Conservation (phyloP, 192 early-diverging fungal genomes). For the Martensiomyces pterosporus region DNA sequence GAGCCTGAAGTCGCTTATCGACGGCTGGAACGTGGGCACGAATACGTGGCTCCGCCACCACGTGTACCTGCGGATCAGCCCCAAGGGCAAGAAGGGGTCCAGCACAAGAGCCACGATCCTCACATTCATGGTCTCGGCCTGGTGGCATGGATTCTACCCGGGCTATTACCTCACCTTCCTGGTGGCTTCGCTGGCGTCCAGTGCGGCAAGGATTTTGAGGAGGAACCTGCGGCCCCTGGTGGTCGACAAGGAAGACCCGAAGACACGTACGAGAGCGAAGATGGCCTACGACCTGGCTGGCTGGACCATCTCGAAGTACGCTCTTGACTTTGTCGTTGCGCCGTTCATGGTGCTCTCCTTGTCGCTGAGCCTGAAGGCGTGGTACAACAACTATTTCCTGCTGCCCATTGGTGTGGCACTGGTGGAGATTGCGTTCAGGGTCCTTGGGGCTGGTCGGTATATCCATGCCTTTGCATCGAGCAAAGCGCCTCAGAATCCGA, state of each 20-base stretch:
- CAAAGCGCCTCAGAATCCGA: too few species aligned
- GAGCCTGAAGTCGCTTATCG: slow-evolving; percentile 70
- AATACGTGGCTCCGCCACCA: slow-evolving; percentile 83
- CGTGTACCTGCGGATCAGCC: slow-evolving; percentile 70
- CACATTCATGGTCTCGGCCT: slow-evolving; percentile 79
- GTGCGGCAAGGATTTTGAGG: slow-evolving; percentile 56
- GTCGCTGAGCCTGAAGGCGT: slow-evolving; percentile 53
- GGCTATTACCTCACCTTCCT: slow-evolving; percentile 79
- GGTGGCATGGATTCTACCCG: slow-evolving; percentile 96
- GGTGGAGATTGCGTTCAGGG: slow-evolving; percentile 33
- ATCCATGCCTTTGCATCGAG: too few species aligned
- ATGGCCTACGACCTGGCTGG: slow-evolving; percentile 66
- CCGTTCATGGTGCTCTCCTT: slow-evolving; percentile 68
- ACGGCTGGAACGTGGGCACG: slow-evolving; percentile 90
- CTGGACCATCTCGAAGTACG: slow-evolving; percentile 60
- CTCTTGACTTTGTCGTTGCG: slow-evolving; percentile 64
- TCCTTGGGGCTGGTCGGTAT: slow-evolving; percentile 16
- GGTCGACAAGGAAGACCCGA: slow-evolving; percentile 9
- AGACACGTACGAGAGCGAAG: slow-evolving; percentile 17
- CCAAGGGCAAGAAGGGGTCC: slow-evolving; percentile 50
- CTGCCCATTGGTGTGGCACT: slow-evolving; percentile 56
- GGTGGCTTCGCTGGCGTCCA: slow-evolving; percentile 55
- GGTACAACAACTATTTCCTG: slow-evolving; percentile 60
- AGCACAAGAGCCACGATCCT: slow-evolving; percentile 58
- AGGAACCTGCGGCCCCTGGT: slow-evolving; percentile 61